Evolutionary conservation across 2,329 filamentous ascomycete species (phyloP).

Genomic region (Fusarium verticillioides): DNA sequence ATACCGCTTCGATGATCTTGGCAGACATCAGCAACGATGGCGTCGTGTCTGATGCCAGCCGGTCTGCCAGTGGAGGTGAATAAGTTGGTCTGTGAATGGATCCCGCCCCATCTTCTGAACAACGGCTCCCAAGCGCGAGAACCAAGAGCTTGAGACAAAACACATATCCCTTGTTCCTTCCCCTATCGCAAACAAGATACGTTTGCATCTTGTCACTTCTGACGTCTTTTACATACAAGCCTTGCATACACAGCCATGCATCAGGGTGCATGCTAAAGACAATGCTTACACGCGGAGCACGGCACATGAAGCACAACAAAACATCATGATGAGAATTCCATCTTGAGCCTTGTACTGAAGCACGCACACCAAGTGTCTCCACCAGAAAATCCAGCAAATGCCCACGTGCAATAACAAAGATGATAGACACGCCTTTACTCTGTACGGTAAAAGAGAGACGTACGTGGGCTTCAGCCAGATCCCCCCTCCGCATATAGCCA

Average conservation of each 20-base stretch:
- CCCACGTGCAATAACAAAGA: slow-evolving; percentile 29
- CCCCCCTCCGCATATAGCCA: slow-evolving; percentile 10
- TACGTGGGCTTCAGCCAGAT: slow-evolving; percentile 17
- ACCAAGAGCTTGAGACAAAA: not conserved
- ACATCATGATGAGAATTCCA: not conserved
- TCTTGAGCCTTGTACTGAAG: slow-evolving; percentile 6
- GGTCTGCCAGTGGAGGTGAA: not conserved
- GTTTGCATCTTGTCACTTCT: slow-evolving; percentile 21
- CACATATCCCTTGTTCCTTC: slow-evolving; percentile 1
- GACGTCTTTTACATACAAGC: not conserved
- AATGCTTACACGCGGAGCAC: not conserved
- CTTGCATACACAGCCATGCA: slow-evolving; percentile 1
- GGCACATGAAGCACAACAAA: not conserved
- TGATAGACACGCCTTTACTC: slow-evolving; percentile 16
- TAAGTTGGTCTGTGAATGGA: slow-evolving; percentile 1
- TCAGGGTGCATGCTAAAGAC: not conserved
- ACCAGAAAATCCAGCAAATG: slow-evolving; percentile 20
- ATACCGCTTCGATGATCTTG: slow-evolving; percentile 2
- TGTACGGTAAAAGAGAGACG: slow-evolving; percentile 24
- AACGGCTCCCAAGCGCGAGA: slow-evolving; percentile 1
- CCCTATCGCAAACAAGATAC: not conserved
- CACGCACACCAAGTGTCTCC: slow-evolving; percentile 2
- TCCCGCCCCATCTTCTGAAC: not conserved
- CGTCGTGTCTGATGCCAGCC: not conserved
- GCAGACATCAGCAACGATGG: slow-evolving; percentile 10